These are phyloP conservation scores for Rosa multiflora DNA, from an alignment of 306 rosid species.

Conservation along the genomic window DNA sequence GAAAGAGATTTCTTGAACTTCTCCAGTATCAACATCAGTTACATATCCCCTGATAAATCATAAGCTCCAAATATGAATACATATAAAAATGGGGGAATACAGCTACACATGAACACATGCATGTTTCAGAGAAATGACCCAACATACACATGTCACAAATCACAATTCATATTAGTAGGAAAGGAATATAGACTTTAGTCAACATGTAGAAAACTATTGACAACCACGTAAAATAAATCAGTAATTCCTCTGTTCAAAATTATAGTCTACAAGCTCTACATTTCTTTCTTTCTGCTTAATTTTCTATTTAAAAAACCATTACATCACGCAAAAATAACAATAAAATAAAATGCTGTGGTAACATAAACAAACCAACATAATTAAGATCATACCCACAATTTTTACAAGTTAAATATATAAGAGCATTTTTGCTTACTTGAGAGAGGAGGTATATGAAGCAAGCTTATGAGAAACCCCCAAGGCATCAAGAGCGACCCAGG, in stretches of 20 bases:
- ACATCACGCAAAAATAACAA: neutral
- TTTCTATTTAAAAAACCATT: neutral
- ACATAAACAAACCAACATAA: neutral
- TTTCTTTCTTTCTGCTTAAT: neutral
- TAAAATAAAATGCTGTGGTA: no score
- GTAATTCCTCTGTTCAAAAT: neutral
- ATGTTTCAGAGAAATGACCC: no score
- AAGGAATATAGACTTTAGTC: neutral
- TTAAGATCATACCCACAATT: no score
- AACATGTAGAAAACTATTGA: neutral
- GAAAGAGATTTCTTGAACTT: neutral
- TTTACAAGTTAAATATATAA: neutral
- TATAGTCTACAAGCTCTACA: neutral
- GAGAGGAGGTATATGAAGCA: neutral
- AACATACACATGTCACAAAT: no score
- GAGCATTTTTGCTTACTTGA: neutral
- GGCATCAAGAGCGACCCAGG: slow-evolving; percentile 21
- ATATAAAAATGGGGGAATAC: neutral
- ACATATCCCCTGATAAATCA: slow-evolving; percentile 6
- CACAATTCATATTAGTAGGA: no score
- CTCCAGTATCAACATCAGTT: slow-evolving; percentile 13
- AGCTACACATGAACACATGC: no score
- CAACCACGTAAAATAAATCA: no score
- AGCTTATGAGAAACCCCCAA: slow-evolving; percentile 14
- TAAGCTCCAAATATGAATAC: neutral